Base-by-base conservation (phyloP, 352 stramenopile genomes). In the Pythium pyrilobum region DNA sequence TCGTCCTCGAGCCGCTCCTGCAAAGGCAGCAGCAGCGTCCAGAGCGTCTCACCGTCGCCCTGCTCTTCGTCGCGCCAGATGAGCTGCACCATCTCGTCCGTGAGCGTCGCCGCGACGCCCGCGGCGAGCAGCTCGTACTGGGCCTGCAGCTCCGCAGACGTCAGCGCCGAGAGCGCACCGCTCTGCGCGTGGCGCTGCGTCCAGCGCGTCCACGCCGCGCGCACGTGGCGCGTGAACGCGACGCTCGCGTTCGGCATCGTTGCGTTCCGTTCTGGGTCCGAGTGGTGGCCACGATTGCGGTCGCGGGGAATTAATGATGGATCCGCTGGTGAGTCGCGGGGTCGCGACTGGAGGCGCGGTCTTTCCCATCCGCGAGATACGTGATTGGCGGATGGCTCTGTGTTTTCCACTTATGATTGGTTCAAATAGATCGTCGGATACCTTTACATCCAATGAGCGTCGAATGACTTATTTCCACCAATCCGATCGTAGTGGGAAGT, bases 121-220 rank as follows among this genome's bases (percentile, higher is more conserved):
- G 58, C 42, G 2, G 58, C 58, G 36, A 66, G 45, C 25, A 66
- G 66, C 42, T 81, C 72, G 38, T 74, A 85, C 67, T 89, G 74
- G 16, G 41, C 40, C 64, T 88, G 74, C 6, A 69, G 52, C 39
- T 71, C 53, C 18, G 44, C 49, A 4, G 56, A 21, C 38, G 37
- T 32, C 15, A 50, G 31, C 16, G 16, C n/a, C 9, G 43, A 23
- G 25, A 52, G 36, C 12, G 43, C 27, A 18, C 7, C 28, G 7
- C 38, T 47, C 27, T 38, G 32, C 8, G 18, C 28, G 32, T 28
- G 8, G 33, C 49, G 48, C 39, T 47, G 38, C 50, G 58, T 48
- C 58, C 58, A 66, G 31, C 58, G 58, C 34, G 58, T 52, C 58
- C 58, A 66, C 9, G 51, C 58, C 12, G 58, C 51, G 13, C 21